Conservation (phyloP, 306 rosid genomes). For the Quercus agrifolia region DNA sequence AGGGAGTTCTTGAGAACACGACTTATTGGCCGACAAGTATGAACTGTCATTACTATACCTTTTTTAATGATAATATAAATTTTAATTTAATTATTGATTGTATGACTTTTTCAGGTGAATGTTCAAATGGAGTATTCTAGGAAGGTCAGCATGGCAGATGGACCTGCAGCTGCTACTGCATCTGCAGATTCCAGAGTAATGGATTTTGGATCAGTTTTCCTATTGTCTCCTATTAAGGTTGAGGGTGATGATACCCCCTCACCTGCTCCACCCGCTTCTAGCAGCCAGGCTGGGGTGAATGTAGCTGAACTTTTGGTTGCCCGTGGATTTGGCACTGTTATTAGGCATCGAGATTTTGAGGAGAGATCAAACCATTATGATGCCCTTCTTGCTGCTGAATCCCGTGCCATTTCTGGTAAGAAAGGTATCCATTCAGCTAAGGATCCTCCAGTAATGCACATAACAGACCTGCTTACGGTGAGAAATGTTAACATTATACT, state of each 20-base stretch:
- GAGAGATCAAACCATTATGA: slow-evolving; percentile 93
- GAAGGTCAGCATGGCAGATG: slow-evolving; percentile 59
- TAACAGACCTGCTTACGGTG: slow-evolving; percentile 81
- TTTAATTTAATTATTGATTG: slow-evolving; percentile 13
- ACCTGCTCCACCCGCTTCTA: slow-evolving; percentile 42
- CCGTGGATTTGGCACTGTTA: slow-evolving; percentile 93
- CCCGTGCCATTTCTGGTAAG: slow-evolving; percentile 75
- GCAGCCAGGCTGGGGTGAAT: slow-evolving; percentile 62
- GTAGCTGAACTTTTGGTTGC: slow-evolving; percentile 67
- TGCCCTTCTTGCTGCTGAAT: slow-evolving; percentile 93
- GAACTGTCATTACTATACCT: slow-evolving; percentile 21
- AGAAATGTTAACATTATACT: slow-evolving; percentile 22
- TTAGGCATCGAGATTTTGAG: slow-evolving; percentile 96
- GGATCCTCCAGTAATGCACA: slow-evolving; percentile 97
- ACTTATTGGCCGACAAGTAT: slow-evolving; percentile 84
- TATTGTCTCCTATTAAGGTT: slow-evolving; percentile 49
- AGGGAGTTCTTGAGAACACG: slow-evolving; percentile 93
- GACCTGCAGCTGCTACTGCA: slow-evolving; percentile 46
- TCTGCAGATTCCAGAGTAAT: slow-evolving; percentile 76
- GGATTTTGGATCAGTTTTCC: slow-evolving; percentile 96
- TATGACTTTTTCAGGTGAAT: slow-evolving; percentile 57
- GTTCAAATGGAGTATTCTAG: slow-evolving; percentile 98
- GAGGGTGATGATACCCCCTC: slow-evolving; percentile 65
- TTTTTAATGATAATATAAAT: not conserved
- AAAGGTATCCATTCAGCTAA: slow-evolving; percentile 90